Conservation (phyloP, 1,284 basidiomycete species). For the Heimioporus retisporus region DNA sequence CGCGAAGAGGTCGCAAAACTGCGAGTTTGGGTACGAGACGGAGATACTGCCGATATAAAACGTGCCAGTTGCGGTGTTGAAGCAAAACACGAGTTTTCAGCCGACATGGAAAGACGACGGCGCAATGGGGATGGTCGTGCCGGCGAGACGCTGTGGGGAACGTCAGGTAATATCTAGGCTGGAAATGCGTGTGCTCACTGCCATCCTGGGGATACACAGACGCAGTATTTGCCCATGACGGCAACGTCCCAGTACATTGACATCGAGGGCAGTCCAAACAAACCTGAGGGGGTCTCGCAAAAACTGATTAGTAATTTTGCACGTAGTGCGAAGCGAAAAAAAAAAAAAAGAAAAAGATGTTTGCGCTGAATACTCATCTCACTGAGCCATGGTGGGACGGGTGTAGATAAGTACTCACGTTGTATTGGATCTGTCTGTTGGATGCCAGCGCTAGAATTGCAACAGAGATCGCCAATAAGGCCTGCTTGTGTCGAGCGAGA, state of each 20-base stretch:
- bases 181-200: conserved; percentile 47
- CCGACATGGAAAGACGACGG: conserved; percentile 44
- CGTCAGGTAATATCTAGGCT: neutral
- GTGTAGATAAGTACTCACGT: too few species aligned
- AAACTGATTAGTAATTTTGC: too few species aligned
- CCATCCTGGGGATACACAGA: conserved; percentile 52
- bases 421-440: too few species aligned
- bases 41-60: conserved; percentile 87
- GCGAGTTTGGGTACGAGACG: conserved; percentile 76
- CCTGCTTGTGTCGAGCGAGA: too few species aligned
- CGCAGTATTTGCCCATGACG: conserved; percentile 57
- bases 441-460: too few species aligned
- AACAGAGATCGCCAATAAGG: too few species aligned
- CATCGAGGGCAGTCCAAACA: too few species aligned
- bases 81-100: conserved; percentile 65
- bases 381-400: too few species aligned
- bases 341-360: too few species aligned
- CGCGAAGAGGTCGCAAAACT: conserved; percentile 86
- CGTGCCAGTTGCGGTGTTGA: conserved; percentile 70
- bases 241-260: conserved; percentile 69
- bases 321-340: too few species aligned
- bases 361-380: too few species aligned
- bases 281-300: too few species aligned
- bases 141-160: conserved; percentile 63
- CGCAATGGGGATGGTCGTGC: conserved; percentile 24